Evolutionary conservation across 2,329 filamentous ascomycete genomes (phyloP).

Genomic region (Polytolypa hystricis): DNA sequence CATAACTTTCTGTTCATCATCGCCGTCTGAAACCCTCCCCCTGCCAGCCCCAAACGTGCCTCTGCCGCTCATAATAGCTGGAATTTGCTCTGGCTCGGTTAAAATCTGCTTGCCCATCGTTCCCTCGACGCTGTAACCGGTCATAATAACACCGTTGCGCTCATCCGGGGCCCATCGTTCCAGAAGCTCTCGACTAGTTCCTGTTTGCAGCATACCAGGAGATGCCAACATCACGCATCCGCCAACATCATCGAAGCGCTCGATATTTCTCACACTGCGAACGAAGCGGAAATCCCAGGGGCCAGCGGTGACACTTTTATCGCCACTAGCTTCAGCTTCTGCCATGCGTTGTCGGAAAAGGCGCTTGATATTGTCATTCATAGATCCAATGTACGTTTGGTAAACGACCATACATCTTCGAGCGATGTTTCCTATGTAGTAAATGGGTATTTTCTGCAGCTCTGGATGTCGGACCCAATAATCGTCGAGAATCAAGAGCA

Average conservation of each 20-base stretch:
- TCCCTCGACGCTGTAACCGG: slow-evolving; percentile 94
- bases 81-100: slow-evolving; percentile 88
- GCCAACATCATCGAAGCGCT: slow-evolving; percentile 91
- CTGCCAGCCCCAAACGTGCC: slow-evolving; percentile 41
- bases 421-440: slow-evolving; percentile 92
- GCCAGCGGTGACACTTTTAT: slow-evolving; percentile 56
- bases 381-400: slow-evolving; percentile 93
- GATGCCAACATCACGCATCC: slow-evolving; percentile 95
- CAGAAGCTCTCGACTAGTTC: slow-evolving; percentile 81
- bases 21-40: slow-evolving; percentile 49
- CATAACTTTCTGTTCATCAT: slow-evolving; percentile 75
- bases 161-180: slow-evolving; percentile 94
- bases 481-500: slow-evolving; percentile 89
- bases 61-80: slow-evolving; percentile 76
- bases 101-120: slow-evolving; percentile 97
- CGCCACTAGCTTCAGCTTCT: slow-evolving; percentile 71
- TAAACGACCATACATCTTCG: slow-evolving; percentile 98
- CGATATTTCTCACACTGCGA: slow-evolving; percentile 79
- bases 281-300: slow-evolving; percentile 98
- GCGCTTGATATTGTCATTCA: slow-evolving; percentile 98
- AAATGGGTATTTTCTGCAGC: slow-evolving; percentile 84
- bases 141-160: slow-evolving; percentile 97
- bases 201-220: slow-evolving; percentile 96
- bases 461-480: slow-evolving; percentile 89
- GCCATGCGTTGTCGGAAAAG: slow-evolving; percentile 90